Evolutionary conservation across 1,139 yeast genomes (phyloP), one percentile per base, ranked within the genome.

Genomic region (Saccharomyces hybrid): DNA sequence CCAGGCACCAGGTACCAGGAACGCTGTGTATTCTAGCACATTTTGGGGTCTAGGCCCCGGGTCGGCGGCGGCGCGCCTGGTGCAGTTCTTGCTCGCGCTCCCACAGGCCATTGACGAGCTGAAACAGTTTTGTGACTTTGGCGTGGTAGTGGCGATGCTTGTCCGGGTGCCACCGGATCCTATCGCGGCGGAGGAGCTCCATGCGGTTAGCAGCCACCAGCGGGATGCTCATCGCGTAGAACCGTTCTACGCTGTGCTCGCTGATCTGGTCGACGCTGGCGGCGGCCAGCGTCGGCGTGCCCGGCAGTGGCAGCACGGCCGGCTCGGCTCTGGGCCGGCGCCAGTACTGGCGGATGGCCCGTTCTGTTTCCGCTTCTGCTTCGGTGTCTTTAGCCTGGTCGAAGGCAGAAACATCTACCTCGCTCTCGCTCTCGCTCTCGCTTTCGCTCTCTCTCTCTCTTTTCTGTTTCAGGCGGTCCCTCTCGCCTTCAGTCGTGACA

Each of bases 161-260:
- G 26, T 54, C 57, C 16, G 57, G 57, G 41, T 54, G 57, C 57
- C 57, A 54, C 34, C 28, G 50, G 11, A 52, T 31, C 28, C 57
- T 50, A 11, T 54, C 57, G 14, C 25, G 41, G 38, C 53, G 52
- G 48, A 54, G 25, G 2, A 54, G 16, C 7, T 14, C 13, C 2
- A 8, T 14, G 9, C 26, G 14, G 7, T 13, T 14, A 7, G 28
- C n/a, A 2, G 14, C 16, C 47, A 54, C 8, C 16, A 52, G 4
- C 11, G 8, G 3, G n/a, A 20, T 7, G 42, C 57, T 54, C 34
- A 25, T 13, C 4, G 28, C 28, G 26, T 54, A 54, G 38, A 54
- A 54, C 2, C 20, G 23, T 9, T 48, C 47, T 25, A 52, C 31
- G 23, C 13, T 38, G 25, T 5, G 25, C 6, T 38, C 44, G 25